These are phyloP conservation scores for Globisporangium spiculum DNA, from an alignment of 352 stramenopile species.

Conservation along the genomic window DNA sequence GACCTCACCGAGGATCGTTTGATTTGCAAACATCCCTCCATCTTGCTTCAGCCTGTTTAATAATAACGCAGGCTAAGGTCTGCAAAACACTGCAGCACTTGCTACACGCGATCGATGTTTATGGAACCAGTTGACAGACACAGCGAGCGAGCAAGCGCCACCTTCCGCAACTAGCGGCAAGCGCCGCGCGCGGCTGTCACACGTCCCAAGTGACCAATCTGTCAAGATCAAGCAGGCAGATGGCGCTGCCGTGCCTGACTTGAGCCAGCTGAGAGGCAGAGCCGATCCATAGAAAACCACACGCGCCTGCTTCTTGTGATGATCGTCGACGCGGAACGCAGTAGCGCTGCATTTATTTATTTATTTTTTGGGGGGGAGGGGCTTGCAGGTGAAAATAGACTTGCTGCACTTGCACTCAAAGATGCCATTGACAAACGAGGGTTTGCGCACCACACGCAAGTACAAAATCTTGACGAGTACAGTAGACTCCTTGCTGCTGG, in stretches of 20 bases:
- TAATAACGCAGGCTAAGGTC: background rate
- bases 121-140: background rate
- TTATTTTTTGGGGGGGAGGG: too few species aligned
- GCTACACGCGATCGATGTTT: background rate
- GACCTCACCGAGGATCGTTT: background rate
- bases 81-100: background rate
- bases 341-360: background rate
- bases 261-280: background rate
- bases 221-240: slow-evolving; percentile 1
- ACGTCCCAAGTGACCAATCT: slow-evolving; percentile 1
- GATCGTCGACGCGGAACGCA: background rate
- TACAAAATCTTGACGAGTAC: background rate
- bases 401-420: background rate
- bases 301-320: background rate
- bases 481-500: background rate
- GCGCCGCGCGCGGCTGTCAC: background rate
- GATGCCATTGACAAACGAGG: background rate
- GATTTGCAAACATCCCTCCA: background rate
- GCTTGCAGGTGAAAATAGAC: background rate
- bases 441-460: background rate
- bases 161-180: too few species aligned
- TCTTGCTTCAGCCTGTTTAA: background rate
- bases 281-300: background rate
- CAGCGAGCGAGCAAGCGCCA: background rate
- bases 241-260: background rate